Conservation (phyloP, 2,329 filamentous ascomycete genomes). For the Plectosphaerella sp. region DNA sequence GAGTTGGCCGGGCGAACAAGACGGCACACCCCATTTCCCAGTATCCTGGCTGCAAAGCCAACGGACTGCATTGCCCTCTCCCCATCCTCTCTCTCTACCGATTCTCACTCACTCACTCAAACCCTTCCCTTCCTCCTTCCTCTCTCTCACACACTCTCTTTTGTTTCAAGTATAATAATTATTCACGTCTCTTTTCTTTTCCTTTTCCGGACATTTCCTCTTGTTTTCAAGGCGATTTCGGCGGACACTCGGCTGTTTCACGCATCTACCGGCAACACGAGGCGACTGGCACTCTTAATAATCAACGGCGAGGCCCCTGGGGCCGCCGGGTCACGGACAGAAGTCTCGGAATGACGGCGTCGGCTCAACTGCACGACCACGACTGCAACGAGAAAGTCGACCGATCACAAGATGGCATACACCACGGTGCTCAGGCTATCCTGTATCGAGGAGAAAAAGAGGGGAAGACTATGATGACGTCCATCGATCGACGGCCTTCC, state of each 20-base stretch:
- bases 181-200: background rate
- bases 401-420: no score
- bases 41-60: background rate
- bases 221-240: background rate
- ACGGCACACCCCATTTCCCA: background rate
- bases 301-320: no score
- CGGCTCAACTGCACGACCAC: background rate
- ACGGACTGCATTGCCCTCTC: background rate
- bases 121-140: constrained; percentile 1
- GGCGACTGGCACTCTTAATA: background rate
- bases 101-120: constrained; percentile 5
- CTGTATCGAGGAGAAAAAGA: no score
- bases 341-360: background rate
- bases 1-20: background rate
- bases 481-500: background rate
- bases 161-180: background rate
- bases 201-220: background rate
- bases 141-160: background rate
- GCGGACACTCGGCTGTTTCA: no score
- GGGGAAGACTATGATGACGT: background rate
- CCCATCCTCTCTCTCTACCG: no score
- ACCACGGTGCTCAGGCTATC: no score
- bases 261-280: background rate
- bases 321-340: no score
- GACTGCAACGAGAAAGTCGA: background rate